Base-by-base conservation (phyloP, 2,329 filamentous ascomycete genomes). In the Geosmithia putterillii region DNA sequence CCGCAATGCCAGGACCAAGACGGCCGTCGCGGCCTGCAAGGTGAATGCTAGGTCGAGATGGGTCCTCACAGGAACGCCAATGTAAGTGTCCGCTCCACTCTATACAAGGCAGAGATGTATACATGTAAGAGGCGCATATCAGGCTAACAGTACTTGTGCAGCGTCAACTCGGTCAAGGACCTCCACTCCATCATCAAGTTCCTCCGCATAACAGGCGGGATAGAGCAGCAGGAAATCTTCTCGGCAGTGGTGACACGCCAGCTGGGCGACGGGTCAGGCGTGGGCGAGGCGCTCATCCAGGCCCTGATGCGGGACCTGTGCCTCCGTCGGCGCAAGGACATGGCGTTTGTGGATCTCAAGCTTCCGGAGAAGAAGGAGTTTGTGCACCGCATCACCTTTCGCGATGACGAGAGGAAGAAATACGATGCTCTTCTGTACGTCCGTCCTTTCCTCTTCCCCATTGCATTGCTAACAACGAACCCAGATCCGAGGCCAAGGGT, bases 301-400 rank as follows among this genome's bases (percentile, higher is more conserved):
- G 73, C 78, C 5, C 70, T 94, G 38, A 89, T 94, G 78, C 71
- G 72, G n/a, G 79, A 83, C 17, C 73, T 94, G 40, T 92, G 85
- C 52, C 69, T 95, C 19, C 76, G 88, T 34, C 77, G 88, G 34
- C 83, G 80, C 59, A 95, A 95, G 58, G 81, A 90, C 44, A 94
- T 95, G 87, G 73, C 73, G 5, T 94, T 94, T 54, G 75, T 95
- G 42, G 86, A 94, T 50, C 66, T 94, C 18, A 83, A 79, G 48
- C 69, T 94, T 8, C 87, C 88, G 0, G 69, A 79, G 14, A 79
- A 94, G 54, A 81, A 79, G 1, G 86, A 90, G 55, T 88, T 83
- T 50, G 69, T 92, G 6, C 81, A 92, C 52, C 76, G 76, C 8
- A 77, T 94, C 50, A 70, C 79, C 8, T 87, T 94, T 53, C 73